Evolutionary conservation across 1,139 yeast species (phyloP).

Genomic region (Scheffersomyces lignicola): DNA sequence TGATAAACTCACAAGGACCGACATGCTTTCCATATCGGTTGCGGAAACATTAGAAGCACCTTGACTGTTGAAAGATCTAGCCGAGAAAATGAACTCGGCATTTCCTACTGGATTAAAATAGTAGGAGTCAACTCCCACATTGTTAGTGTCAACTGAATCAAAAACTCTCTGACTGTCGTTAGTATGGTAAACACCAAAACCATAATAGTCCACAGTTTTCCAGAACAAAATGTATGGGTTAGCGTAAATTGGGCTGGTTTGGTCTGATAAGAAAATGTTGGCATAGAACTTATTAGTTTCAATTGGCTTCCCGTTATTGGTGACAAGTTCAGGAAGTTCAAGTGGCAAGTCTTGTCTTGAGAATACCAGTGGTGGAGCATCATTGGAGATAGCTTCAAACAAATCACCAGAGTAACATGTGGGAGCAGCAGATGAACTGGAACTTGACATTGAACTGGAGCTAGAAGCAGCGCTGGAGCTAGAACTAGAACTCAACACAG

Average conservation of each 20-base stretch:
- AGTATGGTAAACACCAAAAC: slow-evolving; percentile 70
- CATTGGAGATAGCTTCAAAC: slow-evolving; percentile 50
- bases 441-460: slow-evolving; percentile 7
- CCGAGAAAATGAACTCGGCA: slow-evolving; percentile 55
- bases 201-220: slow-evolving; percentile 40
- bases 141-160: slow-evolving; percentile 51
- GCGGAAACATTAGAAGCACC: slow-evolving; percentile 39
- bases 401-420: slow-evolving; percentile 28
- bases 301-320: slow-evolving; percentile 47
- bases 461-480: slow-evolving; percentile 10
- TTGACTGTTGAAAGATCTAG: slow-evolving; percentile 41
- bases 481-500: slow-evolving; percentile 10
- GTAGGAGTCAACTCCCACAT: slow-evolving; percentile 42
- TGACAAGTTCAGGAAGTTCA: slow-evolving; percentile 48
- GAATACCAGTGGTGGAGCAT: slow-evolving; percentile 52
- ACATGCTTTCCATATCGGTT: slow-evolving; percentile 51
- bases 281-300: slow-evolving; percentile 84
- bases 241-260: slow-evolving; percentile 66
- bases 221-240: slow-evolving; percentile 82
- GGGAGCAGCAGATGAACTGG: not conserved
- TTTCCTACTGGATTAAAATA: slow-evolving; percentile 55
- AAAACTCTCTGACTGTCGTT: slow-evolving; percentile 56
- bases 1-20: slow-evolving; percentile 51
- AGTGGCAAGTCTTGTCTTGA: slow-evolving; percentile 50
- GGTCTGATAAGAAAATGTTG: slow-evolving; percentile 67